These are phyloP conservation scores for Nematocida sp. DNA, from an alignment of 371 early-diverging fungal genomes.

Conservation along the genomic window DNA sequence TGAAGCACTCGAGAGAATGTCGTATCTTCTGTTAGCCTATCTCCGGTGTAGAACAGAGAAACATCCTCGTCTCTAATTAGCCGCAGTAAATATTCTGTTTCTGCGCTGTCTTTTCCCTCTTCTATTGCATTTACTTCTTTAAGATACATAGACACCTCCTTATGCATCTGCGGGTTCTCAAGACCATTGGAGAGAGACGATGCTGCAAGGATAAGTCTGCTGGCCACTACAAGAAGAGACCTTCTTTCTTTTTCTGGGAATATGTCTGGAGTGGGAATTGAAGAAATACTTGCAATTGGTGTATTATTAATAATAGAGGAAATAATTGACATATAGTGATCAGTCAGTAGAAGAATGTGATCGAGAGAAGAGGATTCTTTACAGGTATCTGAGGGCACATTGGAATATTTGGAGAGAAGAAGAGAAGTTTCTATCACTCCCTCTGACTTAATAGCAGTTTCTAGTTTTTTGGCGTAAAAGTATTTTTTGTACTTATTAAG, in stretches of 20 bases:
- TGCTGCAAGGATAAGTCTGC: constrained; percentile 2
- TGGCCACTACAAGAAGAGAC: constrained; percentile 3
- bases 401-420: background rate
- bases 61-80: constrained; percentile 23
- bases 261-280: background rate
- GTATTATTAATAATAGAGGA: background rate
- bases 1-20: constrained; percentile 1
- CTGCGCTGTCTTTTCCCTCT: constrained; percentile 26
- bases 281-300: background rate
- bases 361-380: too few species aligned
- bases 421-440: background rate
- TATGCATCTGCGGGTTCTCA: constrained; percentile 23
- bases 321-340: background rate
- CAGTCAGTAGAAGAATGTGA: background rate
- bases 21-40: constrained; percentile 37
- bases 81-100: constrained; percentile 23
- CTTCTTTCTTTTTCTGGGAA: background rate
- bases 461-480: constrained; percentile 3
- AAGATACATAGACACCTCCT: constrained; percentile 1
- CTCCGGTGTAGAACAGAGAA: constrained; percentile 15
- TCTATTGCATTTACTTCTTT: constrained; percentile 12
- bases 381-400: background rate
- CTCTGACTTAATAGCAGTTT: constrained; percentile 6
- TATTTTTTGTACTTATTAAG: constrained; percentile 33
- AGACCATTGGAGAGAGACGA: background rate